A percentile compares a stretch with the other conserved stretches of the same genome.
phyloP scores from a whole-genome alignment of 2,329 filamentous ascomycete species.

The Aspergillus proliferans region DNA sequence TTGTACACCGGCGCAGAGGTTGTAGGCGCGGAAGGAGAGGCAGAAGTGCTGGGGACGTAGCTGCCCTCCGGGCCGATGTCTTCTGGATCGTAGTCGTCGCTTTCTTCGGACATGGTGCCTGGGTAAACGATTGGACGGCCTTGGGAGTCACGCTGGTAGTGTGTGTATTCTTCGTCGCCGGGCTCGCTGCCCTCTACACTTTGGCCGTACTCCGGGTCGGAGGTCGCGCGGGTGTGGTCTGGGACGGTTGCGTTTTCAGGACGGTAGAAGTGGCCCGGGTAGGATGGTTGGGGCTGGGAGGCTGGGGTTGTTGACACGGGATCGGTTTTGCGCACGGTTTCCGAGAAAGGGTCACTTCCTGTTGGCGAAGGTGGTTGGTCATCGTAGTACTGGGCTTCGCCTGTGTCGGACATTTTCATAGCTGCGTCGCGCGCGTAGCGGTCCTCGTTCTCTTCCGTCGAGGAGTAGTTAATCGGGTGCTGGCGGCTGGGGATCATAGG shows the following conservation, averaged over 20 bases:
- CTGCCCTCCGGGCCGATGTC: constrained; percentile 41
- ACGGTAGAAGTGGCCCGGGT: constrained; percentile 32
- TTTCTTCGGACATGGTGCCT: constrained; percentile 44
- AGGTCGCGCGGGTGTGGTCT: constrained; percentile 31
- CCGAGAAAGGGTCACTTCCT: constrained; percentile 58
- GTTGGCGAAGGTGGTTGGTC: constrained; percentile 47
- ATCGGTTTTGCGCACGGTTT: constrained; percentile 27
- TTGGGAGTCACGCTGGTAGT: constrained; percentile 55
- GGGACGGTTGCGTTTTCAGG: constrained; percentile 27
- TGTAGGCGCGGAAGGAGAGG: constrained; percentile 17
- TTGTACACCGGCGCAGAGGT: constrained; percentile 22
- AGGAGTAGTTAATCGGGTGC: constrained; percentile 42
- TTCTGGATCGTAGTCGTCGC: constrained; percentile 52
- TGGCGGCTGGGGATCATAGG: constrained; percentile 69
- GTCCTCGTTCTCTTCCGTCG: constrained; percentile 38
- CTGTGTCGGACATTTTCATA: constrained; percentile 21
- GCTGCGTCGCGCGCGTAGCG: constrained; percentile 34
- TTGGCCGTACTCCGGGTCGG: constrained; percentile 40
- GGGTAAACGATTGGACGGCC: constrained; percentile 55
- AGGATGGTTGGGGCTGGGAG: constrained; percentile 21
- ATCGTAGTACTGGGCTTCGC: constrained; percentile 47
- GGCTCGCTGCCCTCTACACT: constrained; percentile 54
- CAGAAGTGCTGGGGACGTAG: constrained; percentile 19
- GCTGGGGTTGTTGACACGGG: constrained; percentile 28
- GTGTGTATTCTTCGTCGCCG: constrained; percentile 65